These are phyloP conservation scores for Candida boleticola DNA, from an alignment of 805 yeast genomes.

Conservation along the genomic window DNA sequence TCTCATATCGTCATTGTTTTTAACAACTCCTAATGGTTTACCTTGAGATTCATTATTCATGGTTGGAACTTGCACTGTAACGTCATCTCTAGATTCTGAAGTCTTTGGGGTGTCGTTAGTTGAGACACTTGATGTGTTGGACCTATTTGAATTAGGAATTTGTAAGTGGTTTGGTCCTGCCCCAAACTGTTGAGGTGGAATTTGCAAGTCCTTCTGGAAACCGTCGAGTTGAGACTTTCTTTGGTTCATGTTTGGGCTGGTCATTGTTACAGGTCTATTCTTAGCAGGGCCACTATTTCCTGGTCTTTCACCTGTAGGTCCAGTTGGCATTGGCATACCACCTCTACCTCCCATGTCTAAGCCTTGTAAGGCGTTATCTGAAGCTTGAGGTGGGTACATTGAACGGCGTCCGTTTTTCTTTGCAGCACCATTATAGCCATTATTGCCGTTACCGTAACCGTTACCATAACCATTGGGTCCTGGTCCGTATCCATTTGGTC, in stretches of 20 bases:
- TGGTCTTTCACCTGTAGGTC: slow-evolving; percentile 12
- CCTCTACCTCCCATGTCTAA: slow-evolving; percentile 47
- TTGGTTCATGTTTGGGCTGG: slow-evolving; percentile 13
- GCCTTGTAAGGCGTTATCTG: slow-evolving; percentile 25
- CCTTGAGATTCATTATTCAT: slow-evolving; percentile 13
- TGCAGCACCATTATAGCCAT: slow-evolving; percentile 9
- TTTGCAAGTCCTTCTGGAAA: slow-evolving; percentile 8
- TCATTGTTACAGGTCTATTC: slow-evolving; percentile 9
- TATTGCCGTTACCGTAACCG: slow-evolving; percentile 2
- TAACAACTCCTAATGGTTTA: slow-evolving; percentile 31
- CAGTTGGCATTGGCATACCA: slow-evolving; percentile 43
- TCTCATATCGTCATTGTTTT: slow-evolving; percentile 4
- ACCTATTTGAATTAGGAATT: slow-evolving; percentile 15
- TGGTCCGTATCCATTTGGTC: background rate
- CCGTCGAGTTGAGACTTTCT: slow-evolving; percentile 16
- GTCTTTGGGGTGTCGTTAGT: slow-evolving; percentile 24
- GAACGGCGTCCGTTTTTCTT: slow-evolving; percentile 37
- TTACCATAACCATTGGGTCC: background rate
- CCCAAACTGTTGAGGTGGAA: slow-evolving; percentile 8
- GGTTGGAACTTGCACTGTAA: slow-evolving; percentile 13
- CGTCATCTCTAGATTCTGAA: slow-evolving; percentile 13
- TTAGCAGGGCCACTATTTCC: background rate
- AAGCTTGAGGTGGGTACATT: slow-evolving; percentile 30
- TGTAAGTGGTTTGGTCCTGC: slow-evolving; percentile 17
- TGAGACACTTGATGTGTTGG: slow-evolving; percentile 21